These are phyloP conservation scores for Lachnellula subtilissima DNA, from an alignment of 2,329 filamentous ascomycete genomes.

Conservation along the genomic window DNA sequence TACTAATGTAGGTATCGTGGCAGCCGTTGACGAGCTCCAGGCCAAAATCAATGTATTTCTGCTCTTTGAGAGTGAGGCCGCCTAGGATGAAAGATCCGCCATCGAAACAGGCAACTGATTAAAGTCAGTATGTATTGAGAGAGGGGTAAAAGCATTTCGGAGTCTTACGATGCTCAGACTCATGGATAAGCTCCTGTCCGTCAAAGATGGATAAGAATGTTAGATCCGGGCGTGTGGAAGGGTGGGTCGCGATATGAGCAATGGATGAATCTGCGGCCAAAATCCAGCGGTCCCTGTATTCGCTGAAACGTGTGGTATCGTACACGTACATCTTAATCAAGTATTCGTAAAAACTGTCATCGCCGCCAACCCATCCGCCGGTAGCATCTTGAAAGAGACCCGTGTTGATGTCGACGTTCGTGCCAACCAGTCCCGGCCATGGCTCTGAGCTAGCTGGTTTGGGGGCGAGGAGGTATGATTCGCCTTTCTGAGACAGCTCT, in stretches of 20 bases:
- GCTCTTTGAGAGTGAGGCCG: slow-evolving; percentile 61
- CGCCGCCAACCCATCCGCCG: slow-evolving; percentile 74
- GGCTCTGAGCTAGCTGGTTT: slow-evolving; percentile 60
- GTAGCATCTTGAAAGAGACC: slow-evolving; percentile 62
- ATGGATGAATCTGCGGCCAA: slow-evolving; percentile 72
- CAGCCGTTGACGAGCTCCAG: slow-evolving; percentile 67
- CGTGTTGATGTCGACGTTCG: slow-evolving; percentile 56
- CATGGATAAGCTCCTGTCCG: slow-evolving; percentile 39
- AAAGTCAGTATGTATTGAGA: slow-evolving; percentile 7
- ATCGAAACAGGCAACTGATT: slow-evolving; percentile 69
- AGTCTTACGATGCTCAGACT: slow-evolving; percentile 39
- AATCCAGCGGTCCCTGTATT: slow-evolving; percentile 71
- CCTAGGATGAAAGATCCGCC: slow-evolving; percentile 83
- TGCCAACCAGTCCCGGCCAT: slow-evolving; percentile 72
- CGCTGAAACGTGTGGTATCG: slow-evolving; percentile 56
- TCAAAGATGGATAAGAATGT: slow-evolving; percentile 64
- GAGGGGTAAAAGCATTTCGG: neutral
- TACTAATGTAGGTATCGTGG: slow-evolving; percentile 65
- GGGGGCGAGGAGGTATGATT: slow-evolving; percentile 66
- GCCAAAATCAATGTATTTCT: slow-evolving; percentile 69
- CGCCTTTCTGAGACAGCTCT: slow-evolving; percentile 58
- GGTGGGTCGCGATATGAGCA: slow-evolving; percentile 63
- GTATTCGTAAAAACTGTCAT: slow-evolving; percentile 84
- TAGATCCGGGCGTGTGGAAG: slow-evolving; percentile 59
- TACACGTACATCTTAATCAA: slow-evolving; percentile 90